Conservation (phyloP, 805 yeast genomes). For the Danielia oregonensis region DNA sequence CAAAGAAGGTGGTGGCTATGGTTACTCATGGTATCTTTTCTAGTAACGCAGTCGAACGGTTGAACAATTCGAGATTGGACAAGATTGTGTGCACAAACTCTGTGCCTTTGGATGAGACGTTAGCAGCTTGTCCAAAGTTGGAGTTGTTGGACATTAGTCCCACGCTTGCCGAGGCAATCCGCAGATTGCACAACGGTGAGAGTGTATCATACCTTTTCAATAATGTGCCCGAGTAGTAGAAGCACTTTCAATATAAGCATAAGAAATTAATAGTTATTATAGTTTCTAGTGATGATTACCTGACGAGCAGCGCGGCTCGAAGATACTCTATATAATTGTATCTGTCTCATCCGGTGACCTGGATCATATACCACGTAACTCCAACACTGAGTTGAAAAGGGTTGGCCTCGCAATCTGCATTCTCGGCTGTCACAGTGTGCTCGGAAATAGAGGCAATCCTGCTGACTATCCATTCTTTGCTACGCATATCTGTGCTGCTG, state of each 20-base stretch:
- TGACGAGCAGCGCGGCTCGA: too few species aligned
- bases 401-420: conserved; percentile 38
- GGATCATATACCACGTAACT: conserved; percentile 51
- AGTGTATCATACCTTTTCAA: conserved; percentile 83
- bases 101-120: conserved; percentile 72
- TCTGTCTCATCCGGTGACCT: too few species aligned
- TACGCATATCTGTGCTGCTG: conserved; percentile 18
- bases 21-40: conserved; percentile 95
- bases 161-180: conserved; percentile 86
- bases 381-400: conserved; percentile 68
- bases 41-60: conserved; percentile 73
- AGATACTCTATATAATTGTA: too few species aligned
- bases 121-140: conserved; percentile 59
- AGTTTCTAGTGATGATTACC: too few species aligned
- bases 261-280: too few species aligned
- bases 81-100: conserved; percentile 90
- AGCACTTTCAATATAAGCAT: too few species aligned
- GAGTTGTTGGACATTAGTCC: conserved; percentile 83
- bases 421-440: conserved; percentile 46
- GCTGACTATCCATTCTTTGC: conserved; percentile 82
- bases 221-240: conserved; percentile 38
- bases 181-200: conserved; percentile 96
- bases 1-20: conserved; percentile 82
- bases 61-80: conserved; percentile 63
- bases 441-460: conserved; percentile 57